Evolutionary conservation across 495 filamentous ascomycete genomes (phyloP).

Genomic region (Acidiella bohemica): DNA sequence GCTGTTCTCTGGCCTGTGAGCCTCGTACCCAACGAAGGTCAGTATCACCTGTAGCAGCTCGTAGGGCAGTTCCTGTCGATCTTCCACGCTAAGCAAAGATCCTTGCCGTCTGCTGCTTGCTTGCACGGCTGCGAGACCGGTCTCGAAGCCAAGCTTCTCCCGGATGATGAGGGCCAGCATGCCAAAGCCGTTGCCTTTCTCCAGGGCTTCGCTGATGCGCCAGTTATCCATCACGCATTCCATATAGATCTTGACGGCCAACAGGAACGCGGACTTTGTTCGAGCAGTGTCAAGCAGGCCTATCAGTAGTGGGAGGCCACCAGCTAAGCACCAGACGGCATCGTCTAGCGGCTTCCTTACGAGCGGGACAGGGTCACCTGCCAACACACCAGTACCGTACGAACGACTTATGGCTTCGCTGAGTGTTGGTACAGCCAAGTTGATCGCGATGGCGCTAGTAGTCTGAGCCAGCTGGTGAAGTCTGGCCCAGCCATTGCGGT

Average conservation of each 20-base stretch:
- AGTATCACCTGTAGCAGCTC: constrained; percentile 65
- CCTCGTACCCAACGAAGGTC: constrained; percentile 74
- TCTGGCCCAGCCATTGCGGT: constrained; percentile 34
- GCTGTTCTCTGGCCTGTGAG: constrained; percentile 60
- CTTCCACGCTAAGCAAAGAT: constrained; percentile 29
- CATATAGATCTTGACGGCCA: constrained; percentile 71
- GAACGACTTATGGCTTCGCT: constrained; percentile 71
- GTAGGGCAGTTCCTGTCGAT: constrained; percentile 50
- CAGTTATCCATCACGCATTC: constrained; percentile 74
- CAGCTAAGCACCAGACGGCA: constrained; percentile 80
- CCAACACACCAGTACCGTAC: constrained; percentile 67
- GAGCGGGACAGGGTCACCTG: constrained; percentile 70
- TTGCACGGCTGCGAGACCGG: constrained; percentile 15
- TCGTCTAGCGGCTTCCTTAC: constrained; percentile 77
- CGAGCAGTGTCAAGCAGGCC: constrained; percentile 67
- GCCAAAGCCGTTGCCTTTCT: constrained; percentile 84
- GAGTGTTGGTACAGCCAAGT: constrained; percentile 73
- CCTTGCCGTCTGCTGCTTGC: constrained; percentile 18
- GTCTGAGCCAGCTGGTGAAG: constrained; percentile 39
- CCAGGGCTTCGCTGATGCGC: constrained; percentile 98
- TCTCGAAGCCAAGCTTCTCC: constrained; percentile 52
- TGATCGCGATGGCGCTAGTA: constrained; percentile 70
- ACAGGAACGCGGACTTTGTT: constrained; percentile 52
- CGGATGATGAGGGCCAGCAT: constrained; percentile 68
- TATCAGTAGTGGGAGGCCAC: constrained; percentile 69